A percentile compares a stretch with the other conserved stretches of the same genome.
phyloP scores from a whole-genome alignment of 2,329 filamentous ascomycete species.

The Zelopaecilomyces penicillatus region DNA sequence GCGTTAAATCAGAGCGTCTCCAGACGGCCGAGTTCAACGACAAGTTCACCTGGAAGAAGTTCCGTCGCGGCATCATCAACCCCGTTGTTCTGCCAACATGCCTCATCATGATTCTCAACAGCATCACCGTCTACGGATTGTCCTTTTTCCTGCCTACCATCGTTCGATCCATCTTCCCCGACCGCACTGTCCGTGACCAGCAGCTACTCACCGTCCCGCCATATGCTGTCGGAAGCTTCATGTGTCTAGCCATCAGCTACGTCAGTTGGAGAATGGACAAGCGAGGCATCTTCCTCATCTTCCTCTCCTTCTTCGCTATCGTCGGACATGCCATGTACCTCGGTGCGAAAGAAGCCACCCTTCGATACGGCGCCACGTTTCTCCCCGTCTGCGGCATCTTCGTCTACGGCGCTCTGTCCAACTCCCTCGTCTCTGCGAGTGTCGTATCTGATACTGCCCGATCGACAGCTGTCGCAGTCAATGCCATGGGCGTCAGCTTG shows the following conservation, averaged over 20 bases:
- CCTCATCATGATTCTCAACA: slow-evolving; percentile 55
- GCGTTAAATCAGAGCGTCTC: slow-evolving; percentile 51
- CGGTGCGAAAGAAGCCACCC: slow-evolving; percentile 37
- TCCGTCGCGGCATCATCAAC: slow-evolving; percentile 53
- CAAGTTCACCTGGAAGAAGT: slow-evolving; percentile 50
- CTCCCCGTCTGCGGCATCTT: slow-evolving; percentile 56
- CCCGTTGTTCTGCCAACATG: slow-evolving; percentile 45
- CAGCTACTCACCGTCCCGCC: slow-evolving; percentile 65
- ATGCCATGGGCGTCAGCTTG: slow-evolving; percentile 35
- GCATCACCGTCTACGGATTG: slow-evolving; percentile 64
- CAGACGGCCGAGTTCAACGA: slow-evolving; percentile 48
- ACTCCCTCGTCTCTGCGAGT: slow-evolving; percentile 58
- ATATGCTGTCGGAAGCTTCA: slow-evolving; percentile 58
- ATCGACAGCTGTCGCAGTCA: slow-evolving; percentile 51
- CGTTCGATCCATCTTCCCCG: slow-evolving; percentile 58
- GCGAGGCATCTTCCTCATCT: slow-evolving; percentile 52
- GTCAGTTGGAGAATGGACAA: slow-evolving; percentile 51
- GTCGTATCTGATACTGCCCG: slow-evolving; percentile 61
- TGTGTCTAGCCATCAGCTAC: slow-evolving; percentile 50
- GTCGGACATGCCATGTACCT: slow-evolving; percentile 62
- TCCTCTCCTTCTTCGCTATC: slow-evolving; percentile 52
- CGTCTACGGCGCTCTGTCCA: slow-evolving; percentile 53
- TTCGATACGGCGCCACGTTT: slow-evolving; percentile 61
- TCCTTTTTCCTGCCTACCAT: slow-evolving; percentile 67
- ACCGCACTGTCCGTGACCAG: slow-evolving; percentile 46